Conservation (phyloP, 352 stramenopile genomes). For the Pythium rhizo-oryzae region DNA sequence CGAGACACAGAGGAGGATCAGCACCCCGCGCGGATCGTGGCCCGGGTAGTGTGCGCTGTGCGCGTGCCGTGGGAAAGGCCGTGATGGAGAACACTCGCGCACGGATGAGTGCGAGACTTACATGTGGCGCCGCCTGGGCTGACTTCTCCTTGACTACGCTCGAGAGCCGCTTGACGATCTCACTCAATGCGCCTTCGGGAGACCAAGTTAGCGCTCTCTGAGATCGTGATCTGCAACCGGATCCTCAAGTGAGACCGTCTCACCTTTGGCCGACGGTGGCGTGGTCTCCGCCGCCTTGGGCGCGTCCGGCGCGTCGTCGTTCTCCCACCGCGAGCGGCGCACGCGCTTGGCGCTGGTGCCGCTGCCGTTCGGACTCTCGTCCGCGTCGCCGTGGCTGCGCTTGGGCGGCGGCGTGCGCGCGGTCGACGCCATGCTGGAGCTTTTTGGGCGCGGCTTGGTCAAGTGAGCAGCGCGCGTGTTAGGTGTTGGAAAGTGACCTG, state of each 20-base stretch:
- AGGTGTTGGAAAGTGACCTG: neutral
- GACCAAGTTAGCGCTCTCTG: neutral
- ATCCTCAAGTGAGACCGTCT: neutral
- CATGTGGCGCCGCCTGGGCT: conserved; percentile 29
- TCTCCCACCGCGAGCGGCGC: conserved; percentile 44
- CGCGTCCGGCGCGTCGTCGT: conserved; percentile 8
- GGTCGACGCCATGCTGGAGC: conserved; percentile 7
- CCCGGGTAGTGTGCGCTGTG: neutral
- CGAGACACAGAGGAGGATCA: conserved; percentile 6
- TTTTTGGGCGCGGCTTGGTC: too few relatives aligned
- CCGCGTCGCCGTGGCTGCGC: conserved; percentile 11
- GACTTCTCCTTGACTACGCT: conserved; percentile 70
- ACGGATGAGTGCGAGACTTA: conserved; percentile 17
- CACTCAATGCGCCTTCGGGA: conserved; percentile 38
- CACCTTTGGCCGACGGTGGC: conserved; percentile 19
- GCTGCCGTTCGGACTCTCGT: neutral
- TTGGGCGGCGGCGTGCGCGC: conserved; percentile 7
- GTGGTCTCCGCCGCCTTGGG: neutral
- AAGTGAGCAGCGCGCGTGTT: neutral
- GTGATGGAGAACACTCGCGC: neutral
- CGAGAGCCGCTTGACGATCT: conserved; percentile 68
- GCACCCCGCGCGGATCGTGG: neutral
- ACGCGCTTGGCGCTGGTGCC: conserved; percentile 30
- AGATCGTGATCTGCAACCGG: neutral
- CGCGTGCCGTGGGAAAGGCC: neutral